These are phyloP conservation scores for Venturia oleaginea DNA, from an alignment of 2,329 filamentous ascomycete genomes.

Conservation along the genomic window DNA sequence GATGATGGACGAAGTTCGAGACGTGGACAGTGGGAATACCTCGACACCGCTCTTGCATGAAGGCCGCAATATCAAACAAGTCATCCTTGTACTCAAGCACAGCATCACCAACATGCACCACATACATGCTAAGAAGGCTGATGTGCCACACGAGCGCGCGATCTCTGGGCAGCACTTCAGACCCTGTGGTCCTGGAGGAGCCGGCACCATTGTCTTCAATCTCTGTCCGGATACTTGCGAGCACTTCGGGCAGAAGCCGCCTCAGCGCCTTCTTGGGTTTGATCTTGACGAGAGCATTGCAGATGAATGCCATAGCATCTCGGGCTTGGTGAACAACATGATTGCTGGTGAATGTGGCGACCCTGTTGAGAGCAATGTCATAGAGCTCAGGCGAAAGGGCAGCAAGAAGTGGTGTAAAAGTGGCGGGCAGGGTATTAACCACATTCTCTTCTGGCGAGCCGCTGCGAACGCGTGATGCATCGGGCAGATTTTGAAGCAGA, in stretches of 20 bases:
- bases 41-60: conserved; percentile 93
- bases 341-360: conserved; percentile 81
- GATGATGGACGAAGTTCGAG: conserved; percentile 94
- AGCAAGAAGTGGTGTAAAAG: conserved; percentile 81
- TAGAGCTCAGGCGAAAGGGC: conserved; percentile 89
- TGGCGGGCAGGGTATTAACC: conserved; percentile 87
- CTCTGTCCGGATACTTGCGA: conserved; percentile 86
- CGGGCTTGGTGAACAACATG: conserved; percentile 95
- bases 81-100: conserved; percentile 84
- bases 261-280: conserved; percentile 89
- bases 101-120: conserved; percentile 87
- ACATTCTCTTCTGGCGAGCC: conserved; percentile 95
- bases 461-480: conserved; percentile 76
- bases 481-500: conserved; percentile 86
- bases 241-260: conserved; percentile 80
- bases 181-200: conserved; percentile 85
- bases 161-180: conserved; percentile 86
- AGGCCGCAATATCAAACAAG: conserved; percentile 81
- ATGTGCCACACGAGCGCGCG: conserved; percentile 93
- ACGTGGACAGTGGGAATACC: conserved; percentile 92
- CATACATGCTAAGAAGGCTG: conserved; percentile 94
- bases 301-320: conserved; percentile 98
- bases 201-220: conserved; percentile 96
- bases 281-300: conserved; percentile 92
- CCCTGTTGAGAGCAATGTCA: conserved; percentile 83